Percentiles rank a stretch among this genome's conserved stretches.
phyloP scores from a whole-genome alignment of 2,329 filamentous ascomycete species.

The Cladosporium colombiae region DNA sequence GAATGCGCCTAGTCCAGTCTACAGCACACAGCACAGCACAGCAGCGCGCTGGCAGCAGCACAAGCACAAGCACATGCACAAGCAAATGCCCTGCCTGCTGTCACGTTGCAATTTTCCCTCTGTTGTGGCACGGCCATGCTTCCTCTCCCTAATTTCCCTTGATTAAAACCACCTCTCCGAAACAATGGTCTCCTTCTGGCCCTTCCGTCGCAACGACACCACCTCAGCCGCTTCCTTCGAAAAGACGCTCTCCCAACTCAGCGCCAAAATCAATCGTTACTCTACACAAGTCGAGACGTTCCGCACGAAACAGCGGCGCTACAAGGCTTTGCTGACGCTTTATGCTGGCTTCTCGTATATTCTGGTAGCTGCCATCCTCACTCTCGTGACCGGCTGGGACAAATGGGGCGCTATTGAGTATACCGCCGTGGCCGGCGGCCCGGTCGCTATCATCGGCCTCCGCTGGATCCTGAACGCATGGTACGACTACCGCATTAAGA shows the following conservation, averaged over 20 bases:
- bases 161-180: neutral
- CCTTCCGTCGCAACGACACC: conserved; percentile 80
- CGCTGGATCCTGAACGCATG: conserved; percentile 67
- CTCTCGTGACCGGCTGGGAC: conserved; percentile 80
- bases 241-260: conserved; percentile 80
- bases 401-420: conserved; percentile 78
- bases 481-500: conserved; percentile 80
- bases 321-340: conserved; percentile 83
- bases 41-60: neutral
- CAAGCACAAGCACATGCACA: conserved; percentile 8
- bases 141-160: neutral
- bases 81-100: neutral
- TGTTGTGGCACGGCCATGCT: neutral
- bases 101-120: neutral
- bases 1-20: neutral
- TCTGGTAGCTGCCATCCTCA: conserved; percentile 77
- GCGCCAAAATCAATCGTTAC: conserved; percentile 76
- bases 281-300: conserved; percentile 72
- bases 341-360: conserved; percentile 91
- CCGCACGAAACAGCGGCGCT: conserved; percentile 71
- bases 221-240: conserved; percentile 90
- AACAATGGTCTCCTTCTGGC: conserved; percentile 80
- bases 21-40: conserved; percentile 9
- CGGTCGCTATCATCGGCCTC: conserved; percentile 70
- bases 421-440: conserved; percentile 73